Base-by-base conservation (phyloP, 768 basidiomycete species). In the Termitomyces titanicus region DNA sequence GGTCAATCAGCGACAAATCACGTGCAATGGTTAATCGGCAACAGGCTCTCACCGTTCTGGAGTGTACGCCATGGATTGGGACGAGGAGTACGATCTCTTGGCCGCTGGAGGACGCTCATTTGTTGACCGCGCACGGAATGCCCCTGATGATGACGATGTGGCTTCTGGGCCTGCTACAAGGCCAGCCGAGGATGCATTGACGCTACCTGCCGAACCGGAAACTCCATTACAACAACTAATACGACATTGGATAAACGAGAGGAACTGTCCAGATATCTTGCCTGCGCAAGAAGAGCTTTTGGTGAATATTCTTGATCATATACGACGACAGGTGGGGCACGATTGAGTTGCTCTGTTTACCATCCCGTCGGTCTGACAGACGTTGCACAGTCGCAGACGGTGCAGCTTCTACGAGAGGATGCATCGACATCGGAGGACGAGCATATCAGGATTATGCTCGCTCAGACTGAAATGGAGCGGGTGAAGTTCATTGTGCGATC, bases 381-480 rank as follows among this genome's bases (percentile, higher is more conserved):
- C 33, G 51, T 49, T 43, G 37, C 56, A 61, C 59, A 96, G 93
- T 85, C 87, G 56, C 85, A 89, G 60, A 83, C 82, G 54, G 92
- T 91, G 34, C 92, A 83, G 65, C 74, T 81, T 46, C 72, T 97
- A 29, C 80, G 90, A 4, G 83, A 83, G 24, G 92, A 96, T 67
- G 89, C 92, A 0, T 81, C 84, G 35, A 87, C 91, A 2, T 92
- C 88, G 1, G 93, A 96, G 64, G 93, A 96, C 58, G 94, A 98
- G 59, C 94, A 98, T 64, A 89, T 94, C 57, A 79, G 92, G 61
- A 90, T 96, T 33, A 88, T 93, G 78, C 86, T 98, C 51, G 94
- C 92, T 0, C 92, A 95, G 71, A 95, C 92, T 0, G 94, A 98
- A 70, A 83, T 96, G 61, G 94, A 98, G 67, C 84, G 95, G 39